These are phyloP conservation scores for Naganishia albida DNA, from an alignment of 1,284 basidiomycete genomes.

Conservation along the genomic window DNA sequence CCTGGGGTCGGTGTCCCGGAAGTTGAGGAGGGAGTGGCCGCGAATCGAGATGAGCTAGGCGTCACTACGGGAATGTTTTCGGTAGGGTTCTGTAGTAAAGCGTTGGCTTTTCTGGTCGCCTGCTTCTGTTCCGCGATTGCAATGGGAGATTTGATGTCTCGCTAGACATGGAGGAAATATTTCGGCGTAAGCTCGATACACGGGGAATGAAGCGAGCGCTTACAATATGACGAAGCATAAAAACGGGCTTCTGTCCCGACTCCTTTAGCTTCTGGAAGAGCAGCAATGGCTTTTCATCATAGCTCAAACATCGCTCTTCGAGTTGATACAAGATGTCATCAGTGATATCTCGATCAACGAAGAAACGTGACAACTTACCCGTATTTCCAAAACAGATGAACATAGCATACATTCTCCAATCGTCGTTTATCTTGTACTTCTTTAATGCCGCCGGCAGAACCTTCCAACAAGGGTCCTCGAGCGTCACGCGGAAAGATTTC, in stretches of 20 bases:
- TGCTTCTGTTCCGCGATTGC: constrained; percentile 93
- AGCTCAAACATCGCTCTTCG: constrained; percentile 90
- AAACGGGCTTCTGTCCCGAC: constrained; percentile 93
- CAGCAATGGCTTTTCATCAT: constrained; percentile 95
- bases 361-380: constrained; percentile 60
- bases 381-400: constrained; percentile 96
- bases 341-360: constrained; percentile 5
- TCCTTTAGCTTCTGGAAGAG: constrained; percentile 98
- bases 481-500: constrained; percentile 61
- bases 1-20: constrained; percentile 35
- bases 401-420: constrained; percentile 98
- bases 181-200: background rate
- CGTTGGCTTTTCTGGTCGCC: constrained; percentile 53
- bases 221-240: constrained; percentile 98
- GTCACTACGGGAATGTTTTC: background rate
- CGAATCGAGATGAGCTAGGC: constrained; percentile 16
- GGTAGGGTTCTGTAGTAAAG: background rate
- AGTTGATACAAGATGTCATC: background rate
- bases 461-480: constrained; percentile 98
- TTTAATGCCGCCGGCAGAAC: constrained; percentile 95
- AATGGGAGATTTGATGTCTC: constrained; percentile 93
- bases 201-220: constrained; percentile 37
- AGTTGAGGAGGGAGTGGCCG: constrained; percentile 6
- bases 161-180: constrained; percentile 35
- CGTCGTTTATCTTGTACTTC: constrained; percentile 98